phyloP scores from a whole-genome alignment of 306 rosid genomes.

The Oemleria cerasiformis region DNA sequence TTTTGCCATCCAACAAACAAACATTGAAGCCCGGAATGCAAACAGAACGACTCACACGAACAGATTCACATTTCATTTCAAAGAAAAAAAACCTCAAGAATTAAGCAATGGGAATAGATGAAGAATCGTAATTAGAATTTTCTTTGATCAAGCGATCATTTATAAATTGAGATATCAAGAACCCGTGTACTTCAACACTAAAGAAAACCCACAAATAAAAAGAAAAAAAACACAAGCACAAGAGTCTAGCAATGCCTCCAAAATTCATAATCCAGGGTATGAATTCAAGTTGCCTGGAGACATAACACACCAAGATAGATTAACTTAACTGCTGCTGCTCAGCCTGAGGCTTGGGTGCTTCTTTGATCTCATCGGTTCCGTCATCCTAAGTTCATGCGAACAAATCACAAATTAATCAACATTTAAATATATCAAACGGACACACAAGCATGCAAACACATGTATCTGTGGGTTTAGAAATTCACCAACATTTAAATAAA shows the following conservation, averaged over 20 bases:
- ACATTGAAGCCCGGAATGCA: background rate
- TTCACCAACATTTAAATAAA: background rate
- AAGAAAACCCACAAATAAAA: background rate
- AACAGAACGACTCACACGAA: background rate
- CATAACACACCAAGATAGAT: constrained; percentile 3
- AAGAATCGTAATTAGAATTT: background rate
- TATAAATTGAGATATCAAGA: background rate
- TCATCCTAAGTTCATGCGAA: constrained; percentile 12
- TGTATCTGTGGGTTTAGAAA: background rate
- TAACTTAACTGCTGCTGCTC: constrained; percentile 8
- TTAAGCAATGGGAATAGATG: background rate
- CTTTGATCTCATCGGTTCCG: constrained; percentile 21
- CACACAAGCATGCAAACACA: background rate
- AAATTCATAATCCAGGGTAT: background rate
- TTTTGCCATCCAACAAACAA: background rate
- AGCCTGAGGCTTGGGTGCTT: constrained; percentile 15
- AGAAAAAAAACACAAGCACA: background rate
- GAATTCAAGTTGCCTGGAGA: background rate
- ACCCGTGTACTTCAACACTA: background rate
- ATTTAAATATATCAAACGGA: background rate
- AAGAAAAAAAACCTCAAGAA: background rate
- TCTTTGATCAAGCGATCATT: background rate
- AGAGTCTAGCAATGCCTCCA: constrained; percentile 8
- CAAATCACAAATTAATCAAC: background rate
- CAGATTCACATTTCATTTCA: background rate